Conservation (phyloP, 495 filamentous ascomycete genomes). For the Daldinia childiae region DNA sequence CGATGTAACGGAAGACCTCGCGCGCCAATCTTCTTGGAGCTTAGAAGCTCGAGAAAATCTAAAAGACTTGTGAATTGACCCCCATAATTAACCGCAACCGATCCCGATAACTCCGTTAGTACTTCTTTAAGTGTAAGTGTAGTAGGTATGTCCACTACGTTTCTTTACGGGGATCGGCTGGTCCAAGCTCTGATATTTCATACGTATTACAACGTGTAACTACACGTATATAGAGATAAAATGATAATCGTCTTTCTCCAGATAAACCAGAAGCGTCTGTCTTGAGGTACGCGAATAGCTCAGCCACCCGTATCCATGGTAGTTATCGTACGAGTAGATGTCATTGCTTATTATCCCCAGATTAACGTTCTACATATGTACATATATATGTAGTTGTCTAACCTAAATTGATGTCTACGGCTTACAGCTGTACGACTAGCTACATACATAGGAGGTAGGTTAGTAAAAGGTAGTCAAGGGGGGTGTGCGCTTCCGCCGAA, state of each 20-base stretch:
- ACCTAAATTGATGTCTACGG: not conserved
- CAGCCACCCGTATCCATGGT: slow-evolving; percentile 3
- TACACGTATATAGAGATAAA: not conserved
- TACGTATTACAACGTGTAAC: too few species aligned
- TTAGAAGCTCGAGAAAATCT: slow-evolving; percentile 5
- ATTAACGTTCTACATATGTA: not conserved
- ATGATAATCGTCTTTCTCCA: slow-evolving; percentile 16
- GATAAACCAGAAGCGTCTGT: slow-evolving; percentile 13
- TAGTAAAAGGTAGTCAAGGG: too few species aligned
- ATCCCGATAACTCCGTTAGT: slow-evolving; percentile 33
- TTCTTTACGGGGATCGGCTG: not conserved
- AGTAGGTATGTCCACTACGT: not conserved
- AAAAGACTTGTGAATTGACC: not conserved
- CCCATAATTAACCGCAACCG: slow-evolving; percentile 41
- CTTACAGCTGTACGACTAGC: not conserved
- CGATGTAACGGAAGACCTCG: slow-evolving; percentile 20
- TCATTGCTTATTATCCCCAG: slow-evolving; percentile 9
- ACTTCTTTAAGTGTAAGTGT: too few species aligned
- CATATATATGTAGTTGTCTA: too few species aligned
- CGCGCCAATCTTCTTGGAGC: slow-evolving; percentile 10
- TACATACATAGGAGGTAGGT: too few species aligned
- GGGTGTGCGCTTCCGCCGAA: slow-evolving; percentile 21
- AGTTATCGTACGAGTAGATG: slow-evolving; percentile 7
- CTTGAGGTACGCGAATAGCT: slow-evolving; percentile 7
- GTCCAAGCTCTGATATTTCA: not conserved